Evolutionary conservation across 148 eudicot genomes (phyloP).

Genomic region (Chenopodium formosanum): DNA sequence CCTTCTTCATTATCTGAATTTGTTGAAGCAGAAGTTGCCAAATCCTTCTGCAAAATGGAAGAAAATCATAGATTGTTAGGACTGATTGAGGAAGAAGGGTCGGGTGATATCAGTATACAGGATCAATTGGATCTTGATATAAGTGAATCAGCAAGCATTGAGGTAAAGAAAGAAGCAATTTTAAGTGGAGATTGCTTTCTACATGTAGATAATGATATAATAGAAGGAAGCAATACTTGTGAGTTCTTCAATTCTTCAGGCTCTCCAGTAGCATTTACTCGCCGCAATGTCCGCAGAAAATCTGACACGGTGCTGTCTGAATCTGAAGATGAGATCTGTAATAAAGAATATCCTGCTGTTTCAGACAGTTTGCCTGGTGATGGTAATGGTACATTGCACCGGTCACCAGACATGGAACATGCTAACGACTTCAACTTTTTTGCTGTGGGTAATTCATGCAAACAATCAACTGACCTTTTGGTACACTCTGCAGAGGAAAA

Average conservation of each 20-base stretch:
- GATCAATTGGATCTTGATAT: conserved; percentile 23
- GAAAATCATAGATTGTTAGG: conserved; percentile 39
- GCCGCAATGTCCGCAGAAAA: conserved; percentile 53
- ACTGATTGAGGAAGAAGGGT: conserved; percentile 45
- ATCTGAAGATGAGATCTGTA: conserved; percentile 58
- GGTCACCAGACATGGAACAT: conserved; percentile 28
- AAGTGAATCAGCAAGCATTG: conserved; percentile 36
- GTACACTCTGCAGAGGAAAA: conserved; percentile 9
- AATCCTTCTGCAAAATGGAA: conserved; percentile 45
- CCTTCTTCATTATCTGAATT: conserved; percentile 68
- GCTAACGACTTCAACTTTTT: conserved; percentile 24
- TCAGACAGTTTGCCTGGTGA: conserved; percentile 25
- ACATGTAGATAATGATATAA: conserved; percentile 41
- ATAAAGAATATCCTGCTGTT: conserved; percentile 31
- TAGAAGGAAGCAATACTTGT: conserved; percentile 31
- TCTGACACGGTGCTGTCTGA: conserved; percentile 54
- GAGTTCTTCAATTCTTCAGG: conserved; percentile 50
- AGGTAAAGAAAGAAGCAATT: conserved; percentile 77
- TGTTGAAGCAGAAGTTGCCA: conserved; percentile 69
- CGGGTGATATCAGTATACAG: conserved; percentile 16
- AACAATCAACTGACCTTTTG: conserved; percentile 12
- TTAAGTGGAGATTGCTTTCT: conserved; percentile 44
- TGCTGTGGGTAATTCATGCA: conserved; percentile 18
- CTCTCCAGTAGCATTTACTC: conserved; percentile 62
- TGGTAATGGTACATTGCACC: conserved; percentile 22